Evolutionary conservation across 345 rosid genomes (phyloP).

Genomic region (Ceriops decandra): DNA sequence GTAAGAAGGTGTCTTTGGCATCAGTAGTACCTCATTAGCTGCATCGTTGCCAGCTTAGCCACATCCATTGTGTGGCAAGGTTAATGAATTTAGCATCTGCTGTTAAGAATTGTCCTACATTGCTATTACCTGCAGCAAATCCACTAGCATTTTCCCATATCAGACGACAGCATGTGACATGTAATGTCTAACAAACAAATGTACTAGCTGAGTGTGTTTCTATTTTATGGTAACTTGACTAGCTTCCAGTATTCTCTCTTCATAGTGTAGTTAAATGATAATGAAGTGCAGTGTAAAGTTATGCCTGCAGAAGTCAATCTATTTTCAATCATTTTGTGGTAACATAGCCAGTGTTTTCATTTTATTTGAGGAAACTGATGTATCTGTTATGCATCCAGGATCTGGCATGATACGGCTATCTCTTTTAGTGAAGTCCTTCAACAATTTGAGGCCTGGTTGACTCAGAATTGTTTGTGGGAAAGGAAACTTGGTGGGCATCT

Average conservation of each 20-base stretch:
- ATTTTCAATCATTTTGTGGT: no score
- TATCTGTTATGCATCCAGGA: conserved; percentile 40
- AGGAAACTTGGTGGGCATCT: conserved; percentile 47
- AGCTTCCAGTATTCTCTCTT: no score
- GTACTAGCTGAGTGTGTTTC: no score
- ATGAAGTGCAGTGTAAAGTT: no score
- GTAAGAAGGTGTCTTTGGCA: not conserved
- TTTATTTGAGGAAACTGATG: not conserved
- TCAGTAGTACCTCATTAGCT: not conserved
- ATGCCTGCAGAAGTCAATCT: no score
- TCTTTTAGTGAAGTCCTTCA: conserved; percentile 70
- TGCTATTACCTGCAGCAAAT: not conserved
- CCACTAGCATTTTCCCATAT: no score
- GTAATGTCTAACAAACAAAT: no score
- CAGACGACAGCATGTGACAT: no score
- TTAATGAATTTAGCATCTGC: not conserved
- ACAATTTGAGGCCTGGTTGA: conserved; percentile 86
- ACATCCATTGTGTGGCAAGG: not conserved
- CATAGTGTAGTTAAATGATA: no score
- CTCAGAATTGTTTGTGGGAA: conserved; percentile 55
- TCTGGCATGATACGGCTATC: conserved; percentile 94
- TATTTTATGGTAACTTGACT: no score
- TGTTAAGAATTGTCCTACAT: not conserved
- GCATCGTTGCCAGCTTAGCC: not conserved
- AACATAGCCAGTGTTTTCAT: no score